Base-by-base conservation (phyloP, 2,329 filamentous ascomycete species). In the Cryphonectria naterciae region DNA sequence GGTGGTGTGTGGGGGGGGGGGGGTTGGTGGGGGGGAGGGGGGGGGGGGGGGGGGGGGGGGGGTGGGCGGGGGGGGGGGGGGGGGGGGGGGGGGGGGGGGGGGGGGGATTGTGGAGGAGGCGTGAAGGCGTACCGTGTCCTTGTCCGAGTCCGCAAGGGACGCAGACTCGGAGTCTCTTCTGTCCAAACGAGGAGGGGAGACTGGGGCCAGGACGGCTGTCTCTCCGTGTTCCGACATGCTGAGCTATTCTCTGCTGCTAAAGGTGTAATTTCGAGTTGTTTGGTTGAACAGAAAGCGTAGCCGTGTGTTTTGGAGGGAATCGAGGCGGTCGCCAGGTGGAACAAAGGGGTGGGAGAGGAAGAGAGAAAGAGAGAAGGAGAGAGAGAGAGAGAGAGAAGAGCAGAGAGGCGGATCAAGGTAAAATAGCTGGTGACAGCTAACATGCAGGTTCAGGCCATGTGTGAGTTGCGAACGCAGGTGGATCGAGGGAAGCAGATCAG, bases 141-240 rank as follows among this genome's bases (percentile, higher is more conserved):
- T 81, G 74, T 82, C 81, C 65, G 80, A 82, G 73, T 75, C 68
- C 76, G 76, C 67, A 78, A 81, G 58, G 75, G 61, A 64, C 35
- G 74, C 61, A 74, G 75, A 49, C 72, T 75, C 70, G 61, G 39
- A 28, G 61, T 72, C 68, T 49, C 39, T 74, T 72, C 68, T 75
- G 73, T 68, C 73, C 67, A 72, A 72, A 69, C 69, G 74, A 70
- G 68, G 74, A 70, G 68, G 74, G 68, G 68, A 68, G 35, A 69
- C 52, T 37, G 72, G 69, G 46, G 65, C 46, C 54, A 25, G 54
- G 62, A 70, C 58, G 19, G 74, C 73, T 73, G 76, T 74, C 70
- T 78, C 77, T 67, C 77, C 78, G 67, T 74, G 75, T 49, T 74
- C 75, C 68, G 79, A 76, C 79, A 80, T 80, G 70, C 39, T 72